Base-by-base conservation (phyloP, 2,329 filamentous ascomycete species). In the Penicillium griseofulvum region DNA sequence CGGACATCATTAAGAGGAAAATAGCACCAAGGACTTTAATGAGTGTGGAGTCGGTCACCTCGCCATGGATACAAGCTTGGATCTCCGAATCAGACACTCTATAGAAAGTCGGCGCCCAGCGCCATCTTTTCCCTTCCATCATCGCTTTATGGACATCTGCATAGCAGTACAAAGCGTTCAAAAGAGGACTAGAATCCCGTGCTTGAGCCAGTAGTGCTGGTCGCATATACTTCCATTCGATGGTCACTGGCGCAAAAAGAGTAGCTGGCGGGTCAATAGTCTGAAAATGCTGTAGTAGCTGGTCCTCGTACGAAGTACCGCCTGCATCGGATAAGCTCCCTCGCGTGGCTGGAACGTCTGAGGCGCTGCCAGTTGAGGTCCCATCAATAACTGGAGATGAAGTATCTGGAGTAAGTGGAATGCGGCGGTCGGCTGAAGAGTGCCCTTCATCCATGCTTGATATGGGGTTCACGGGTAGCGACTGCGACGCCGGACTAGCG, bases 1-100 rank as follows among this genome's bases (percentile, higher is more conserved):
- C 70, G n/a, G 70, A 66, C 49, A 73, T 39, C 68, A 73, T 73
- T 19, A 73, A 60, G 33, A 73, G 61, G 37, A 73, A 67, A 10
- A 72, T 62, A 10, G 68, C 54, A 5, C 64, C 60, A 54, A 71
- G 69, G 1, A 69, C 39, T 38, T 61, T 64, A 52, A 64, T 60
- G 49, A 72, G 49, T 2, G 51, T 63, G 9, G 58, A 33, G 19
- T 69, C 64, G 22, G 51, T 37, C 38, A 71, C 60, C 12, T 70
- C 65, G 4, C 64, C 66, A 9, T 65, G 55, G 3, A 71, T 49
- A 52, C 56, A 67, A 5, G 63, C 53, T 34, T 71, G 67, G 2
- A 72, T 65, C 48, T 69, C 67, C 10, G 64, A 65, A 39, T 68
- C 71, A 6, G 70, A 65, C 19, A 62, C 61, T 31, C 61, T 65